Evolutionary conservation across 1,139 yeast genomes (phyloP), one percentile per base, ranked within the genome.

Genomic region (Geotrichum klebahnii): DNA sequence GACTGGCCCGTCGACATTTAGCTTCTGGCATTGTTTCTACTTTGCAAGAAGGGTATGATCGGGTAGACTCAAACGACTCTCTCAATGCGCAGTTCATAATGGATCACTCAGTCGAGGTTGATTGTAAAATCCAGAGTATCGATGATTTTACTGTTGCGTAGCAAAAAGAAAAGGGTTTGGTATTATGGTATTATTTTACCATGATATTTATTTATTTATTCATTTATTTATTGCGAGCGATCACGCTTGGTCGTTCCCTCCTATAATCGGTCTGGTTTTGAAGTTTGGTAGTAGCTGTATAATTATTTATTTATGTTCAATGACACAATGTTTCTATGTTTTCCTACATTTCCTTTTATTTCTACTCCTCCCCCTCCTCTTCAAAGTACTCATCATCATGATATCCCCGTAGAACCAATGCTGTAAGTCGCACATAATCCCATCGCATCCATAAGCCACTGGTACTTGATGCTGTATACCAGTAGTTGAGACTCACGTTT

Each of bases 1-100:
- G 97, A 52, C 81, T 88, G 0, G 84, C 88, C 0, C 67, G 69
- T 44, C 72, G 97, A 50, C 97, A 90, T 65, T 59, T 88, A 16
- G 69, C 67, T 10, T 77, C 90, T 5, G 96, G 96, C 0, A 74
- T 90, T 19, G 83, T 78, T 0, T 53, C 63, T 0, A 70, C 72
- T 2, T 59, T 76, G n/a, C 76, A 78, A 50, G 81, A 76, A 46
- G 97, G 95, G 0, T 67, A 69, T 14, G 72, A 67, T 10, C 72
- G 90, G 40, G 90, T 82, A 10, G 81, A 79, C 52, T 68, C 72
- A 5, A 89, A 85, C 63, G 97, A 89, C 64, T 64, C 78, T 43
- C 69, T 76, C 4, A 90, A 90, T 64, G 95, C 90, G 0, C 61
- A 67, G 38, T 74, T 78, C 51, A 77, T 88, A 5, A 60, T 74